Evolutionary conservation across 139 green algal species (phyloP).

Genomic region (Limnomonas spitsbergensis): DNA sequence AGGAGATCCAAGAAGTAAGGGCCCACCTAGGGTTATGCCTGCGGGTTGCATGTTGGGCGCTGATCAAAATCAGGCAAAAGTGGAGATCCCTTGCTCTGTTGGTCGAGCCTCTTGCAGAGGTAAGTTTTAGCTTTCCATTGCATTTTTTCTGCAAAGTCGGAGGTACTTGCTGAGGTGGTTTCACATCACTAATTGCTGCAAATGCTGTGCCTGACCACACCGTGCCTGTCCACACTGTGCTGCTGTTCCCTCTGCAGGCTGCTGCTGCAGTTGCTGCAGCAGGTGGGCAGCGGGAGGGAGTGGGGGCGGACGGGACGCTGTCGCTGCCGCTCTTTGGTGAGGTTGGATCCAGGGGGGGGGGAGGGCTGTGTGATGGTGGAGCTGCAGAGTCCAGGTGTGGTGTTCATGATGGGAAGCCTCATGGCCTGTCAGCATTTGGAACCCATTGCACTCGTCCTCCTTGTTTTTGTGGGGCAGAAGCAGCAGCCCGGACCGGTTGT

Average conservation of each 20-base stretch:
- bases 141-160: too few species aligned
- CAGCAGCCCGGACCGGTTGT: background rate
- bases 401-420: background rate
- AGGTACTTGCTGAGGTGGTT: background rate
- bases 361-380: background rate
- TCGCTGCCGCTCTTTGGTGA: constrained; percentile 2
- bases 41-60: too few species aligned
- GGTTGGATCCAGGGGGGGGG: constrained; percentile 10
- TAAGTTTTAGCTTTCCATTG: too few species aligned
- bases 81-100: too few species aligned
- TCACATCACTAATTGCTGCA: background rate
- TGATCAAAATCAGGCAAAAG: too few species aligned
- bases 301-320: constrained; percentile 2
- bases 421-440: background rate
- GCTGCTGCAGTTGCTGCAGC: background rate
- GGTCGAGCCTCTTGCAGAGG: too few species aligned
- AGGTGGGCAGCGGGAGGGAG: background rate
- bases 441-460: background rate
- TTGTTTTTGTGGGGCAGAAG: background rate
- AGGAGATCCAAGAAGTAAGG: constrained; percentile 27
- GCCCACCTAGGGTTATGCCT: too few species aligned
- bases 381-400: background rate
- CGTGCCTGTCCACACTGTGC: too few species aligned
- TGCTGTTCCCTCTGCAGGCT: too few species aligned
- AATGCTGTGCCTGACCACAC: background rate